Conservation (phyloP, 805 yeast genomes). For the Blastobotrys robertii region DNA sequence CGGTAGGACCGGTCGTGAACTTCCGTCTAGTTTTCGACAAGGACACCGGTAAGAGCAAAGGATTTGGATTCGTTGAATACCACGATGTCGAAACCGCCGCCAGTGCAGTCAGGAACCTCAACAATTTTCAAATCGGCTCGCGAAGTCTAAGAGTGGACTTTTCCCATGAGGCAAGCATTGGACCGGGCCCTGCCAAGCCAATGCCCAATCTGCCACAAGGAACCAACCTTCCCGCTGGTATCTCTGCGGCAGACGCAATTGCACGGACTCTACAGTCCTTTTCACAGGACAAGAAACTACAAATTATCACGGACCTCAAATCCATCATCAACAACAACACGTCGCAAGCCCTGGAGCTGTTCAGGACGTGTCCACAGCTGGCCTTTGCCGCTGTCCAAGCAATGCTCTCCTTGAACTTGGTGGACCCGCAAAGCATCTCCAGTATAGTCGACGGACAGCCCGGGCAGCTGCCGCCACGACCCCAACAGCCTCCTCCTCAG, state of each 20-base stretch:
- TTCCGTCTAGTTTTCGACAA: slow-evolving; percentile 76
- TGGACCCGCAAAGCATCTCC: slow-evolving; percentile 23
- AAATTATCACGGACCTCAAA: slow-evolving; percentile 48
- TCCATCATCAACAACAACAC: slow-evolving; percentile 49
- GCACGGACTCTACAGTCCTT: slow-evolving; percentile 37
- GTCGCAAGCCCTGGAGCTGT: slow-evolving; percentile 45
- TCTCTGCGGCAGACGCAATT: slow-evolving; percentile 34
- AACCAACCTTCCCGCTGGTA: slow-evolving; percentile 30
- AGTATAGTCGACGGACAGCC: slow-evolving; percentile 15
- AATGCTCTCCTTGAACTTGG: slow-evolving; percentile 35
- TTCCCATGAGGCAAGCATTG: slow-evolving; percentile 41
- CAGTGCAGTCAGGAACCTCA: slow-evolving; percentile 81
- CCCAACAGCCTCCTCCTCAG: slow-evolving; percentile 1
- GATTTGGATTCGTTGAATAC: slow-evolving; percentile 81
- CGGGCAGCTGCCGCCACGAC: slow-evolving; percentile 5
- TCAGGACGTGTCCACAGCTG: slow-evolving; percentile 70
- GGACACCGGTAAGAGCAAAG: slow-evolving; percentile 82
- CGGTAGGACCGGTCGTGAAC: slow-evolving; percentile 80
- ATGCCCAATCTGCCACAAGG: slow-evolving; percentile 40
- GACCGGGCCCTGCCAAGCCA: slow-evolving; percentile 7
- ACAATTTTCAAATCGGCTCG: slow-evolving; percentile 65
- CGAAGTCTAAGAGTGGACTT: slow-evolving; percentile 68
- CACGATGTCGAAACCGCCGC: slow-evolving; percentile 78
- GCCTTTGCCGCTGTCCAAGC: slow-evolving; percentile 75
- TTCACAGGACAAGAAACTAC: slow-evolving; percentile 33